These are phyloP conservation scores for Amanita jacksonii DNA, from an alignment of 768 basidiomycete species.

Conservation along the genomic window DNA sequence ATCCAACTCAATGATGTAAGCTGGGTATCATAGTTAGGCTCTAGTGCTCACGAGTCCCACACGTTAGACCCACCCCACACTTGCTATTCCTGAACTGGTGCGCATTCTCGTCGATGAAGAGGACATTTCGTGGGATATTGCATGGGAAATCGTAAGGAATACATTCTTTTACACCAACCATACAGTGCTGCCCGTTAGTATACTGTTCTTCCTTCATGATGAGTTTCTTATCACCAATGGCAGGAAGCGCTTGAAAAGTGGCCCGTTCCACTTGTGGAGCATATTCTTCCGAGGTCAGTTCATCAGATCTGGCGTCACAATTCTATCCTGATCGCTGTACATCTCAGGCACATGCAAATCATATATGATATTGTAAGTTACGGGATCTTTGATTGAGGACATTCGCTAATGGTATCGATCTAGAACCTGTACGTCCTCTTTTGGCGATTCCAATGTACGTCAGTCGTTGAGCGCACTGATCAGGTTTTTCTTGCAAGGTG, in stretches of 20 bases:
- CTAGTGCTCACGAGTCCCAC: neutral
- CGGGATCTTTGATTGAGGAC: neutral
- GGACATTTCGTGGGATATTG: conserved; percentile 69
- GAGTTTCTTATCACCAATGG: neutral
- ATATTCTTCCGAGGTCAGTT: conserved; percentile 65
- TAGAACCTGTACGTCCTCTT: conserved; percentile 39
- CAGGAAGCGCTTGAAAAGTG: conserved; percentile 87
- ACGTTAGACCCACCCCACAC: conserved; percentile 80
- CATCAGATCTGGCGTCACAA: neutral
- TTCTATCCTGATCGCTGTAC: neutral
- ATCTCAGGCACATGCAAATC: conserved; percentile 74
- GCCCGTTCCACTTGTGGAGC: conserved; percentile 80
- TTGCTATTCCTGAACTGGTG: conserved; percentile 94
- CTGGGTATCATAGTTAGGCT: conserved; percentile 3
- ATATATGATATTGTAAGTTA: conserved; percentile 77
- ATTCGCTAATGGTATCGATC: neutral
- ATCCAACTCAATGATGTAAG: conserved; percentile 92
- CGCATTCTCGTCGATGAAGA: conserved; percentile 89
- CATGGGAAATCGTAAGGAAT: conserved; percentile 84
- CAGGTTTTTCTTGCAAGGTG: conserved; percentile 67
- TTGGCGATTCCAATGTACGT: conserved; percentile 3
- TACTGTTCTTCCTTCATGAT: neutral
- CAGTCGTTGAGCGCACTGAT: neutral
- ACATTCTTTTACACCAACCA: conserved; percentile 97
- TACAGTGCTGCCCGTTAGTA: conserved; percentile 77